phyloP scores from a whole-genome alignment of 345 rosid genomes.

The Pistacia integerrima region DNA sequence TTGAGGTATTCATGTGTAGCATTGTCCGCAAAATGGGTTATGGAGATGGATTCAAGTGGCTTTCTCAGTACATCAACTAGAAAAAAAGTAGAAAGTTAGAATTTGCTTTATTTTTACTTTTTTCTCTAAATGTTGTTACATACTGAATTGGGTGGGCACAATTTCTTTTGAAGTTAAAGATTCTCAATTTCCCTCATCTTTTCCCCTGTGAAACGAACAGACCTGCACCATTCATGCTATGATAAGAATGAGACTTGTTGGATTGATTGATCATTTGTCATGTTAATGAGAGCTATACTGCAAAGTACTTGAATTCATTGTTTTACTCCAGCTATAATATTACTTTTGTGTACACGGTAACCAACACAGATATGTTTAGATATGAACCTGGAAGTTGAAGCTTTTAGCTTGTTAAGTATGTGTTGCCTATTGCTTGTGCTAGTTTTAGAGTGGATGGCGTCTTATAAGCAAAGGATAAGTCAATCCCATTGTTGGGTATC shows the following conservation, averaged over 20 bases:
- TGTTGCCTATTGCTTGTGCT: no score
- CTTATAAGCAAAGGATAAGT: no score
- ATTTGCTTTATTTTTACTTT: slow-evolving; percentile 11
- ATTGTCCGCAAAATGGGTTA: slow-evolving; percentile 80
- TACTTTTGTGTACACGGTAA: no score
- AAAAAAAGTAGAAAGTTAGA: slow-evolving; percentile 10
- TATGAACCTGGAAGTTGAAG: no score
- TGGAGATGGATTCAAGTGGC: slow-evolving; percentile 79
- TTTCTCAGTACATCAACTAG: slow-evolving; percentile 72
- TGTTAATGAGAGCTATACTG: not conserved
- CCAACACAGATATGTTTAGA: no score
- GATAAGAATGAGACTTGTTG: not conserved
- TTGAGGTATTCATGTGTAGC: slow-evolving; percentile 80
- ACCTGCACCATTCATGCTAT: not conserved
- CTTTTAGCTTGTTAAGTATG: no score
- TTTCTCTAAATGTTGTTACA: slow-evolving; percentile 18
- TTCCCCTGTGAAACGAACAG: slow-evolving; percentile 5
- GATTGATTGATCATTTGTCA: not conserved
- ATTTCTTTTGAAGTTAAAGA: slow-evolving; percentile 16
- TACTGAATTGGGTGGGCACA: slow-evolving; percentile 25
- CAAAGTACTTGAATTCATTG: not conserved
- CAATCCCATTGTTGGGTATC: no score
- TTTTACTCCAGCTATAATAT: not conserved
- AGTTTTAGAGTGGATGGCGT: no score
- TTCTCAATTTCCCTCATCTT: slow-evolving; percentile 1